phyloP scores from a whole-genome alignment of 2,329 filamentous ascomycete genomes.

The Aspergillus glaucus region DNA sequence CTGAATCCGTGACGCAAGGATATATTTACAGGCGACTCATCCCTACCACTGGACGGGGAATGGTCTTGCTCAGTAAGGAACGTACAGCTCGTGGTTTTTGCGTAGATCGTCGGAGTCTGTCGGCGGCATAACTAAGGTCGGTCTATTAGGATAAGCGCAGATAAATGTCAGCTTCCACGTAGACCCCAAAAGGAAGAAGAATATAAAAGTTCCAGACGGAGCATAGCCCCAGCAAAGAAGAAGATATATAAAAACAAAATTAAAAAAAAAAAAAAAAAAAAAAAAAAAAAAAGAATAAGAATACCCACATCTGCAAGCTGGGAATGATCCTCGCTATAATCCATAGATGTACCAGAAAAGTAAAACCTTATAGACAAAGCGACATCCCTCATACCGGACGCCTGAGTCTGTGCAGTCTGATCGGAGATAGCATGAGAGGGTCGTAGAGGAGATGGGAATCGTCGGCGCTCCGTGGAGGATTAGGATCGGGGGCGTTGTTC shows the following conservation, averaged over 20 bases:
- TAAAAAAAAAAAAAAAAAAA: constrained; percentile 3
- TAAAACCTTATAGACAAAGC: constrained; percentile 7
- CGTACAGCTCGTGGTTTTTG: constrained; percentile 12
- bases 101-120: constrained; percentile 6
- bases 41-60: constrained; percentile 13
- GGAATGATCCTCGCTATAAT: constrained; percentile 1
- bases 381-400: constrained; percentile 17
- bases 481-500: constrained; percentile 1
- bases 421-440: constrained; percentile 20
- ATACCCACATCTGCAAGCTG: neutral
- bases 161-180: neutral
- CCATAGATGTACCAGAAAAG: constrained; percentile 1
- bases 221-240: neutral
- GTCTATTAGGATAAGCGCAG: constrained; percentile 1
- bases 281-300: constrained; percentile 2
- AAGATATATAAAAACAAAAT: constrained; percentile 1
- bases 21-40: constrained; percentile 20
- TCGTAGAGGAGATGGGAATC: constrained; percentile 4
- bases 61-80: constrained; percentile 11
- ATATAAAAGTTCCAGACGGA: constrained; percentile 1
- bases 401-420: constrained; percentile 14
- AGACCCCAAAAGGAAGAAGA: neutral
- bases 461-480: neutral
- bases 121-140: constrained; percentile 14
- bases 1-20: constrained; percentile 1